Percentiles rank a stretch among this genome's conserved stretches.
Evolutionary conservation across 345 rosid genomes (phyloP).

Genomic region (Jatropha curcas): DNA sequence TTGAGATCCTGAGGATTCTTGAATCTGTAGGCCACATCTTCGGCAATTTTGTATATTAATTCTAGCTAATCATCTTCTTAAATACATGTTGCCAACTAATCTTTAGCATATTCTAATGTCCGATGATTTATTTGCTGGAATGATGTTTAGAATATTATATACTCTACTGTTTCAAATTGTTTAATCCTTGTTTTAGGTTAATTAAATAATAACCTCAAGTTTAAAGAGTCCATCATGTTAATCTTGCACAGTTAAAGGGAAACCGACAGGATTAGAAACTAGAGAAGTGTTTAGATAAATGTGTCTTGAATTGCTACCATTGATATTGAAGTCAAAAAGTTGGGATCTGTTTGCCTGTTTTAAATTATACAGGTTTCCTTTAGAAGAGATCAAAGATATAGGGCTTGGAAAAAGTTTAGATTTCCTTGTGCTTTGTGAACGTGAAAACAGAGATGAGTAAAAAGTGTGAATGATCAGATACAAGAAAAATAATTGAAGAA

Average conservation of each 20-base stretch:
- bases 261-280: conserved; percentile 27
- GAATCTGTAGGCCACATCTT: conserved; percentile 22
- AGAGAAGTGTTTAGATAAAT: background rate
- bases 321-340: conserved; percentile 15
- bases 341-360: conserved; percentile 22
- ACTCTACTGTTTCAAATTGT: background rate
- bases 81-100: conserved; percentile 30
- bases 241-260: conserved; percentile 28
- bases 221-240: conserved; percentile 2
- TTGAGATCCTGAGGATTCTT: conserved; percentile 16
- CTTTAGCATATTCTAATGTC: conserved; percentile 7
- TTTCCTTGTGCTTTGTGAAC: conserved; percentile 47
- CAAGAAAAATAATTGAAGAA: background rate
- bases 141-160: background rate
- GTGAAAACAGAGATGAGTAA: conserved; percentile 18
- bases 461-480: conserved; percentile 10
- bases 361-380: conserved; percentile 9
- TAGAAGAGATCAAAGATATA: conserved; percentile 9
- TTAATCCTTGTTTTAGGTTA: too few relatives aligned
- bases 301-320: background rate
- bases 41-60: conserved; percentile 21
- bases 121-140: background rate
- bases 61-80: too few relatives aligned
- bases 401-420: conserved; percentile 20
- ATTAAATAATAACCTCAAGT: background rate